These are phyloP conservation scores for Phialophora macrospora DNA, from an alignment of 2,329 filamentous ascomycete genomes.

Conservation along the genomic window DNA sequence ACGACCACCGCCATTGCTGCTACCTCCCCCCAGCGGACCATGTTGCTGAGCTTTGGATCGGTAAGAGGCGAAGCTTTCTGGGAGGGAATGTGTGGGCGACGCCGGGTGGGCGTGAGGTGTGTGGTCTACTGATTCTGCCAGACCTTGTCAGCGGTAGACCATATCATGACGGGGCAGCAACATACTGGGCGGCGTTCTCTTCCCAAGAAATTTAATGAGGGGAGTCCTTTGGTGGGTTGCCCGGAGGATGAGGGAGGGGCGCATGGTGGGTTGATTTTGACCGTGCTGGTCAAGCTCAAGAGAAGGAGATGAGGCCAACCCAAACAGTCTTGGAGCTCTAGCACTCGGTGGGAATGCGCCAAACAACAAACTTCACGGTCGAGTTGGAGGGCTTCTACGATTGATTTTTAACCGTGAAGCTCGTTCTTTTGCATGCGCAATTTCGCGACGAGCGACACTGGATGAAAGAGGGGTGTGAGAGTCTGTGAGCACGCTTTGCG, in stretches of 20 bases:
- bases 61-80: slow-evolving; percentile 61
- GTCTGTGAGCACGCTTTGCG: not conserved
- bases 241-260: slow-evolving; percentile 49
- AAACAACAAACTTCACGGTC: not conserved
- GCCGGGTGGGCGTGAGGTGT: slow-evolving; percentile 65
- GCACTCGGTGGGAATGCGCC: not conserved
- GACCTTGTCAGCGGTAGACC: slow-evolving; percentile 11
- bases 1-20: slow-evolving; percentile 39
- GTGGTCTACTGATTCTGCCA: slow-evolving; percentile 55
- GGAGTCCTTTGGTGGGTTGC: slow-evolving; percentile 50
- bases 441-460: not conserved
- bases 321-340: not conserved
- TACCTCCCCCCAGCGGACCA: slow-evolving; percentile 58
- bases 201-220: slow-evolving; percentile 57
- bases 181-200: slow-evolving; percentile 53
- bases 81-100: slow-evolving; percentile 64
- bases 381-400: not conserved
- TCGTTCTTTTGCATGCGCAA: not conserved
- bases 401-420: not conserved
- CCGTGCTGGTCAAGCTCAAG: slow-evolving; percentile 7
- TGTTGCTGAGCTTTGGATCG: slow-evolving; percentile 68
- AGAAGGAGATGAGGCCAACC: slow-evolving; percentile 9
- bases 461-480: not conserved
- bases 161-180: not conserved
- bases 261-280: slow-evolving; percentile 42